A percentile compares a stretch with the other conserved stretches of the same genome.
Conservation (phyloP, 805 yeast species). For the Saturnispora sanitii region DNA sequence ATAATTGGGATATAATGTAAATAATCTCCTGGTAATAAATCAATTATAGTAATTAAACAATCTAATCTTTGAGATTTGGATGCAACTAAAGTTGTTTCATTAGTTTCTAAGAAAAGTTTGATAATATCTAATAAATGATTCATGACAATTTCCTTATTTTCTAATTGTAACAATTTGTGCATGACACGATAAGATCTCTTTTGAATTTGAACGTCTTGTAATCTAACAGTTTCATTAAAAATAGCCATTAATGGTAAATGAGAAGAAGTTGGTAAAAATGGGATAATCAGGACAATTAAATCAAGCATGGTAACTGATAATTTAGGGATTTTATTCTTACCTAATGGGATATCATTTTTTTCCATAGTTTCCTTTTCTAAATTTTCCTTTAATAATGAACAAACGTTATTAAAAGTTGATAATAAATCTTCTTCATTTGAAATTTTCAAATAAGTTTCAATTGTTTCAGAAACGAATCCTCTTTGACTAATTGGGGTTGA, state of each 20-base stretch:
- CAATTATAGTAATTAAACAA: constrained; percentile 53
- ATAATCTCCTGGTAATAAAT: constrained; percentile 52
- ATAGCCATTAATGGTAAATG: constrained; percentile 72
- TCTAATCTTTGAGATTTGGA: constrained; percentile 74
- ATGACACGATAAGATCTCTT: constrained; percentile 83
- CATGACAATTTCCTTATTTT: constrained; percentile 36
- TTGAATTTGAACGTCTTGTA: constrained; percentile 61
- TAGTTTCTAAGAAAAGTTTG: constrained; percentile 45
- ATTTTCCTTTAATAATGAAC: constrained; percentile 65
- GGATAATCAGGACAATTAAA: constrained; percentile 76
- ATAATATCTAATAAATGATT: constrained; percentile 50
- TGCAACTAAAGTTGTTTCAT: constrained; percentile 51
- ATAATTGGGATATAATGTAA: constrained; percentile 72
- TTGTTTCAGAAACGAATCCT: constrained; percentile 76
- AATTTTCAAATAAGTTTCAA: constrained; percentile 68
- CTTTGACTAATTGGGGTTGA: constrained; percentile 79
- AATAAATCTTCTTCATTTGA: constrained; percentile 58
- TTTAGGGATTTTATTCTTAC: constrained; percentile 33
- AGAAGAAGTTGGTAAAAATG: constrained; percentile 62
- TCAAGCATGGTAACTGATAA: constrained; percentile 85
- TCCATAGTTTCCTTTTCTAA: constrained; percentile 46
- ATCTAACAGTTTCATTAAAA: constrained; percentile 55
- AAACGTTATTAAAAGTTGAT: constrained; percentile 75
- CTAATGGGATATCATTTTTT: constrained; percentile 27
- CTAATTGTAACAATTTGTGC: constrained; percentile 59